Evolutionary conservation across 306 rosid species (phyloP).

Genomic region (Albizia julibrissin): DNA sequence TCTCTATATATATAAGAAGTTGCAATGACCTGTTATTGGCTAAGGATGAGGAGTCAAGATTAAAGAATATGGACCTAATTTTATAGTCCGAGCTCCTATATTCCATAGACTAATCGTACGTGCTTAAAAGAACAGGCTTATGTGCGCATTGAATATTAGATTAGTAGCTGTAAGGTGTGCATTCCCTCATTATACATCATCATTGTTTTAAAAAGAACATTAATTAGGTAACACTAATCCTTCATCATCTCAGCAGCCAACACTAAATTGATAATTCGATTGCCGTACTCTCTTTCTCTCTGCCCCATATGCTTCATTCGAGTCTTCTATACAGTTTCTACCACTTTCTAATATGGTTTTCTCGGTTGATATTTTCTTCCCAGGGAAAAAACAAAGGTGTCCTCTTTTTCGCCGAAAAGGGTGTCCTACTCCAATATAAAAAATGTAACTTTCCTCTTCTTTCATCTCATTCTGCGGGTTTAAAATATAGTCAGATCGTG

Average conservation of each 20-base stretch:
- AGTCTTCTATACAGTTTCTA: not conserved
- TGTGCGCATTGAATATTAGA: conserved; percentile 16
- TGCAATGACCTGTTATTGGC: not conserved
- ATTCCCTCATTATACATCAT: conserved; percentile 7
- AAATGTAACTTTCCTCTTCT: conserved; percentile 29
- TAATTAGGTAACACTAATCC: conserved; percentile 29
- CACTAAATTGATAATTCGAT: conserved; percentile 33
- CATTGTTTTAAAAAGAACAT: not conserved
- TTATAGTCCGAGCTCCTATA: conserved; percentile 23
- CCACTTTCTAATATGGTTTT: conserved; percentile 2
- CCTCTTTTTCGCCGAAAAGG: conserved; percentile 8
- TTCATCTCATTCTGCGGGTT: conserved; percentile 22
- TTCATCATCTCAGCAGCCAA: conserved; percentile 37
- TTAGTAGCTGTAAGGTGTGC: conserved; percentile 18
- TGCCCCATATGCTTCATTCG: conserved; percentile 30
- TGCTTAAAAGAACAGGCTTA: conserved; percentile 9
- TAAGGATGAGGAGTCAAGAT: conserved; percentile 16
- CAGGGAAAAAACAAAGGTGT: conserved; percentile 14
- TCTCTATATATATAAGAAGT: not conserved
- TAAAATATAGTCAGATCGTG: not conserved
- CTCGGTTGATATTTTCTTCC: not conserved
- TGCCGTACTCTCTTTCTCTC: not conserved
- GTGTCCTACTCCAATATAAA: conserved; percentile 32
- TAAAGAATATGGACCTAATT: conserved; percentile 40
- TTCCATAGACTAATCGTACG: not conserved